Percentiles rank a stretch among this genome's conserved stretches.
Evolutionary conservation across 2,329 filamentous ascomycete species (phyloP).

Genomic region (Sporothrix mexicana): DNA sequence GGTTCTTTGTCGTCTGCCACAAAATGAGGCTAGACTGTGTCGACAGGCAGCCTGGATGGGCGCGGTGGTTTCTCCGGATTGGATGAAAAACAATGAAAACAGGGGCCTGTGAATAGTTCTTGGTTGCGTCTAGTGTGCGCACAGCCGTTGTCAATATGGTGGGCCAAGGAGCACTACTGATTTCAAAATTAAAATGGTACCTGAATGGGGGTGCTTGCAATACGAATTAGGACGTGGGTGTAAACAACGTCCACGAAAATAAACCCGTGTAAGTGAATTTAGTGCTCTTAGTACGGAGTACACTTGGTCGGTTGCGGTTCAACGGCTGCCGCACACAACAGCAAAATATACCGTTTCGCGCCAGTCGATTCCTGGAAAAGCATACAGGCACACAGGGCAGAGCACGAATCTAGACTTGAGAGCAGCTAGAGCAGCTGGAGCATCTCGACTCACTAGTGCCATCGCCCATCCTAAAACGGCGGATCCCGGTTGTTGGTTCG

Average conservation of each 20-base stretch:
- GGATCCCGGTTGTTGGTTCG: not conserved
- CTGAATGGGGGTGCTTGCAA: not conserved
- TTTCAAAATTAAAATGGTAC: not conserved
- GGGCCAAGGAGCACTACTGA: no score
- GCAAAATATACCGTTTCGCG: not conserved
- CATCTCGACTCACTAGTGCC: not conserved
- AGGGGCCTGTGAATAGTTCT: no score
- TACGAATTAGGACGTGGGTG: not conserved
- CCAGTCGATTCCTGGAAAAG: not conserved
- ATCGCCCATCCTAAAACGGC: not conserved
- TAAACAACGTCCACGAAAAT: not conserved
- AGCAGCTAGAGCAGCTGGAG: not conserved
- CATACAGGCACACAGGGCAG: no score
- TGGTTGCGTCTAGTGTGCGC: no score
- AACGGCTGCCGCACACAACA: not conserved
- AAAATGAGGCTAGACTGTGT: no score
- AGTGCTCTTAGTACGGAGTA: not conserved
- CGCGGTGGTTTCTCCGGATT: no score
- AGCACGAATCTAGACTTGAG: not conserved
- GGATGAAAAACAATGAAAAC: no score
- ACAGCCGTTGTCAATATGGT: no score
- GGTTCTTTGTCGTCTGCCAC: no score
- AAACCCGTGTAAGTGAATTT: constrained; percentile 12
- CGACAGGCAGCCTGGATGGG: no score
- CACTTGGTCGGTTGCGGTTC: not conserved